Base-by-base conservation (phyloP, 192 early-diverging fungal genomes). In the Helicostylum pulchrum region DNA sequence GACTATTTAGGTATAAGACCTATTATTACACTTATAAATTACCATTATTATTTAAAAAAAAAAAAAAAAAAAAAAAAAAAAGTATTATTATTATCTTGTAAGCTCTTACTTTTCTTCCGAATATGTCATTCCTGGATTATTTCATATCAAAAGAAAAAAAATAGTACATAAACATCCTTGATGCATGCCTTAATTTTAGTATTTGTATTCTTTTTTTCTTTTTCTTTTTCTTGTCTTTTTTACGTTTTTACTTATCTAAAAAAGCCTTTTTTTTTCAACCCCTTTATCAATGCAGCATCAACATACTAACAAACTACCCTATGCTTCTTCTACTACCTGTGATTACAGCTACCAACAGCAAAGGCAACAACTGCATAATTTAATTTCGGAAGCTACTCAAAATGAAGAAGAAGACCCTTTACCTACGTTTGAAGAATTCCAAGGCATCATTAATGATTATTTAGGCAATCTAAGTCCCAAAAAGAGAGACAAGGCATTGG, bases 401-500 rank as follows among this genome's bases (percentile, higher is more conserved):
- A 26, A 26, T 20, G 50, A 52, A 52, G 50, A 52, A 31, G 63
- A 68, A 31, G 62, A 71, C 23, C 76, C 75, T 39, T 79, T 74
- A 48, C 78, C 78, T n/a, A 77, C 72, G 0, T 61, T 72, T 17
- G 67, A 72, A 15, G 77, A 79, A 32, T 82, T 82, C 48, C 58
- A 77, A 9, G 56, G 57, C 12, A 74, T 79, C 15, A 70, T 78
- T 0, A 62, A 76, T 19, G 74, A 76, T 10, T 82, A 82, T 49
- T 68, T 82, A n/a, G 51, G 72, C 7, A 77, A 76, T 9, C 71
- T 82, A 10, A 74, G 71, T 23, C 74, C 77, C 23, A 82, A 82
- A 52, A 82, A 82, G 43, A 61, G 80, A 51, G 80, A 82, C 59
- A 82, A 82, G 61, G 80, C 80, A 31, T 55, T 82, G 7, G 61